A percentile compares a stretch with the other conserved stretches of the same genome.
These are phyloP conservation scores for Elsinoe fawcettii DNA, from an alignment of 2,329 filamentous ascomycete genomes.

Conservation along the genomic window DNA sequence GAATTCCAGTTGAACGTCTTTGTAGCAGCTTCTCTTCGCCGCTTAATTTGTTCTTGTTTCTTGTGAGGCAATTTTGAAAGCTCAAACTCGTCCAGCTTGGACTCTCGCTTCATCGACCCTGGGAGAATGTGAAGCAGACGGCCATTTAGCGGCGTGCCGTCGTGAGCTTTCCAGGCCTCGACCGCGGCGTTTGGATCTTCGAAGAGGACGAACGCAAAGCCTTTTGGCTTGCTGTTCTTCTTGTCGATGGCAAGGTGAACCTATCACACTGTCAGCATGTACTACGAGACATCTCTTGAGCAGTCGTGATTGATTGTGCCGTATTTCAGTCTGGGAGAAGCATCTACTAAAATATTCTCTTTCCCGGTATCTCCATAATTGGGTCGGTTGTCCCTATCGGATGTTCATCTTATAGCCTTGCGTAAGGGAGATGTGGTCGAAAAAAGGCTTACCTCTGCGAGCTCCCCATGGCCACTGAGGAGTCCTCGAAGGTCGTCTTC, in stretches of 20 bases:
- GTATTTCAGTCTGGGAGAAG: slow-evolving; percentile 52
- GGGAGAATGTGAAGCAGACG: slow-evolving; percentile 86
- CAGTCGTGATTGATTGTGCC: background rate
- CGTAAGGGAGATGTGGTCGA: slow-evolving; percentile 21
- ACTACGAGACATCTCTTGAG: background rate
- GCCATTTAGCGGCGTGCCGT: slow-evolving; percentile 85
- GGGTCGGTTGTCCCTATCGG: slow-evolving; percentile 99
- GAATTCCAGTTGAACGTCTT: slow-evolving; percentile 95
- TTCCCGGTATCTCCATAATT: slow-evolving; percentile 72
- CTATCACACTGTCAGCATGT: slow-evolving; percentile 41
- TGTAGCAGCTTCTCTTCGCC: slow-evolving; percentile 70
- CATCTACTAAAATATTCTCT: slow-evolving; percentile 99
- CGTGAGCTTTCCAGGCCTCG: slow-evolving; percentile 68
- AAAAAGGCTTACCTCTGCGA: slow-evolving; percentile 72
- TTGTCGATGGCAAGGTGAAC: slow-evolving; percentile 75
- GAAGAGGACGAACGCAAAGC: slow-evolving; percentile 83
- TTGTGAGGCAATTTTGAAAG: slow-evolving; percentile 89
- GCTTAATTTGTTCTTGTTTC: slow-evolving; percentile 84
- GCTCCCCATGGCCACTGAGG: slow-evolving; percentile 64
- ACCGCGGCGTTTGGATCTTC: slow-evolving; percentile 63
- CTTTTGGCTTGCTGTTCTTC: slow-evolving; percentile 66
- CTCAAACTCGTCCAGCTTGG: slow-evolving; percentile 76
- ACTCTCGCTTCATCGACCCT: slow-evolving; percentile 71
- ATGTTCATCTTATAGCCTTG: slow-evolving; percentile 65
- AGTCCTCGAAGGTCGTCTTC: slow-evolving; percentile 67